Evolutionary conservation across 192 early-diverging fungal genomes (phyloP), one percentile per base, ranked within the genome.

Genomic region (Coemansia sp.): DNA sequence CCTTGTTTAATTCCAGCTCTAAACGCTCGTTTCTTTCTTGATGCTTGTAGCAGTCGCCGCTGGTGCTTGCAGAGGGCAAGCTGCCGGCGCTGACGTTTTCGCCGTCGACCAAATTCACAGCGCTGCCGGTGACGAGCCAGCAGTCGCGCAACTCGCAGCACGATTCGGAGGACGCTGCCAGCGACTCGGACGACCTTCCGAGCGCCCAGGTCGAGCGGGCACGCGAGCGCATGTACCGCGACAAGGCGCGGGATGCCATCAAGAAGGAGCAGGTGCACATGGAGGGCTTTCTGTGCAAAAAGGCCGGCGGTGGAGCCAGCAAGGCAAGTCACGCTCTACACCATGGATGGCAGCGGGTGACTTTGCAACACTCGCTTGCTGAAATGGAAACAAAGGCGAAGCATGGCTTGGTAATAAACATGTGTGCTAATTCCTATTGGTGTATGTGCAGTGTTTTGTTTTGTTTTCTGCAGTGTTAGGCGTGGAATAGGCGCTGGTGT

Each of bases 401-500:
- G n/a, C n/a, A n/a, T n/a, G n/a, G n/a, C n/a, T n/a, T n/a, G n/a
- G n/a, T n/a, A n/a, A n/a, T n/a, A n/a, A n/a, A n/a, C n/a, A n/a
- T n/a, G n/a, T n/a, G n/a, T n/a, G n/a, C n/a, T n/a, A n/a, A n/a
- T n/a, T n/a, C n/a, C n/a, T n/a, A 7, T 15, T 7, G 34, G 13
- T 36, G 34, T 36, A 15, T 15, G 13, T 36, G 34, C 17, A 15
- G 34, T 36, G 13, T 23, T 10, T 42, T 42, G 4, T 42, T 36
- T 36, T 11, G 13, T 36, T 36, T 36, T 36, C 34, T 36, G 34
- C n/a, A n/a, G n/a, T n/a, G n/a, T 32, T 72, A 72, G 70, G 53
- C 56, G 17, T 74, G 72, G 72, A 74, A 74, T 42, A 67, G 67
- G 48, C 58, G 72, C 18, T 74, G 72, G 72, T 74, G 72, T 24